Conservation (phyloP, 2,329 filamentous ascomycete species). For the Calycina marina region DNA sequence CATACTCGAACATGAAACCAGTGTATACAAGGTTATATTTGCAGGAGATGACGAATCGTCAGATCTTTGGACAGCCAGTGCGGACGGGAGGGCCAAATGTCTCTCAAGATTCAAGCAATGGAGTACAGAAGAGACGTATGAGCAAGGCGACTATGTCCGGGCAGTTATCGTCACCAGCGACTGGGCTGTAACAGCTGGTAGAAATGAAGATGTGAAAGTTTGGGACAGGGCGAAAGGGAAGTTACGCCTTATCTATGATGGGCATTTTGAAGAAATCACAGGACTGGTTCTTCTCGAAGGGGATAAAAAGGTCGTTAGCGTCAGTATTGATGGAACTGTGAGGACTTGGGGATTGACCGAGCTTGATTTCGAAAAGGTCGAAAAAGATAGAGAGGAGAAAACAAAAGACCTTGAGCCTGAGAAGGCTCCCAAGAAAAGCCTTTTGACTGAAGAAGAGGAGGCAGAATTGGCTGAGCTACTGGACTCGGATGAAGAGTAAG, state of each 20-base stretch:
- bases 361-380: slow-evolving; percentile 40
- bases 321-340: slow-evolving; percentile 81
- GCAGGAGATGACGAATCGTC: slow-evolving; percentile 44
- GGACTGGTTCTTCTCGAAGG: slow-evolving; percentile 50
- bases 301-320: slow-evolving; percentile 51
- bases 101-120: slow-evolving; percentile 56
- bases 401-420: slow-evolving; percentile 29
- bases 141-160: slow-evolving; percentile 81
- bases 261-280: slow-evolving; percentile 90
- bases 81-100: slow-evolving; percentile 77
- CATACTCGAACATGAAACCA: slow-evolving; percentile 78
- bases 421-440: slow-evolving; percentile 30
- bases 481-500: slow-evolving; percentile 49
- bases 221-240: slow-evolving; percentile 68
- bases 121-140: slow-evolving; percentile 54
- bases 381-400: slow-evolving; percentile 33
- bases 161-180: slow-evolving; percentile 62
- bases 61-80: slow-evolving; percentile 83
- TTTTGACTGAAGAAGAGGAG: slow-evolving; percentile 81
- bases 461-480: slow-evolving; percentile 83
- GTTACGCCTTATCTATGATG: slow-evolving; percentile 58
- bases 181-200: slow-evolving; percentile 75
- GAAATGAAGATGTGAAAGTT: slow-evolving; percentile 82
- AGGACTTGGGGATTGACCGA: slow-evolving; percentile 66
- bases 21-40: slow-evolving; percentile 69